phyloP scores from a whole-genome alignment of 1,284 basidiomycete genomes.

The Ustanciosporium gigantosporum region DNA sequence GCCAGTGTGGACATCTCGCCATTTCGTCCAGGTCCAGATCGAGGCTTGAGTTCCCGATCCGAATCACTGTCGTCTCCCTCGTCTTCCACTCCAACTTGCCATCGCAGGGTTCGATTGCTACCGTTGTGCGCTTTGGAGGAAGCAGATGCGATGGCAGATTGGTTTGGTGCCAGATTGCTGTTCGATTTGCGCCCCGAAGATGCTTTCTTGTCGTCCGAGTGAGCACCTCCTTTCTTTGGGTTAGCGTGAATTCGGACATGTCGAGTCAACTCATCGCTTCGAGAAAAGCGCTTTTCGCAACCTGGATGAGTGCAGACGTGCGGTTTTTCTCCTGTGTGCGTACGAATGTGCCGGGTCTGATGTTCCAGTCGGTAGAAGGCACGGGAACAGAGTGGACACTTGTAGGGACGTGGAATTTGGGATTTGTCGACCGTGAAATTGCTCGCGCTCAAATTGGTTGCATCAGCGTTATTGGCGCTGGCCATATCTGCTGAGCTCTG shows the following conservation, averaged over 20 bases:
- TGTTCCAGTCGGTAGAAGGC: slow-evolving; percentile 60
- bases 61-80: slow-evolving; percentile 45
- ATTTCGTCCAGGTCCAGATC: slow-evolving; percentile 10
- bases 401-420: slow-evolving; percentile 59
- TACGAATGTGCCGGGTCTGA: slow-evolving; percentile 94
- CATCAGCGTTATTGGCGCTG: slow-evolving; percentile 8
- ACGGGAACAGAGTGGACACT: slow-evolving; percentile 58
- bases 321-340: slow-evolving; percentile 96
- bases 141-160: slow-evolving; percentile 23
- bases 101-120: slow-evolving; percentile 19
- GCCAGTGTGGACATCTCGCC: slow-evolving; percentile 59
- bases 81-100: slow-evolving; percentile 42
- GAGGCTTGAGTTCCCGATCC: slow-evolving; percentile 29
- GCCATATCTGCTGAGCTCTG: slow-evolving; percentile 19
- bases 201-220: slow-evolving; percentile 24
- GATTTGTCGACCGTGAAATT: slow-evolving; percentile 56
- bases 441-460: slow-evolving; percentile 27
- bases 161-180: slow-evolving; percentile 3
- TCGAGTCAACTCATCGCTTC: slow-evolving; percentile 94
- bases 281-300: slow-evolving; percentile 98
- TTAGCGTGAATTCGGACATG: slow-evolving; percentile 87
- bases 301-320: slow-evolving; percentile 87
- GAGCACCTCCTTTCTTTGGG: slow-evolving; percentile 48
- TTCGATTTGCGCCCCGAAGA: slow-evolving; percentile 13
- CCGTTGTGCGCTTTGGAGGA: slow-evolving; percentile 12